Percentiles rank a stretch among this genome's conserved stretches.
These are phyloP conservation scores for Arthrobotrys musiformis DNA, from an alignment of 2,329 filamentous ascomycete species.

Conservation along the genomic window DNA sequence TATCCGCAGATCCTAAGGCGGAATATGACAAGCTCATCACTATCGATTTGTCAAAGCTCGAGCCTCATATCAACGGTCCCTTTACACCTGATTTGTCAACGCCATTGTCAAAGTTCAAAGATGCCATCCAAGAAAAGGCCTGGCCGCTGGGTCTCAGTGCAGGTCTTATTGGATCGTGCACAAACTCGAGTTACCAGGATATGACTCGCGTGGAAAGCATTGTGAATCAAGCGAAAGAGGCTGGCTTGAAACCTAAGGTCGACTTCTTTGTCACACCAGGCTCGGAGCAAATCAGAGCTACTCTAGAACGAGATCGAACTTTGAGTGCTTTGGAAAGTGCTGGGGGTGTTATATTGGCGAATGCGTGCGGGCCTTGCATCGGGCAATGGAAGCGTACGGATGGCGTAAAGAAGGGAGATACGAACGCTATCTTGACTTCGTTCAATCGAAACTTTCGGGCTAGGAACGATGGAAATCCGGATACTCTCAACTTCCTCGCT, in stretches of 20 bases:
- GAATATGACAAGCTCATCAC: constrained; percentile 91
- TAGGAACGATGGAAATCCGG: constrained; percentile 94
- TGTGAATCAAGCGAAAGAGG: constrained; percentile 87
- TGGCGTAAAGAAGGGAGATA: constrained; percentile 78
- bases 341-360: constrained; percentile 89
- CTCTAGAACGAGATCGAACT: constrained; percentile 87
- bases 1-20: constrained; percentile 81
- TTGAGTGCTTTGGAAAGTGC: constrained; percentile 85
- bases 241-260: constrained; percentile 87
- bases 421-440: constrained; percentile 93
- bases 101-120: constrained; percentile 87
- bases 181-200: constrained; percentile 98
- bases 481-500: constrained; percentile 98
- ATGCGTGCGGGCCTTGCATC: constrained; percentile 93
- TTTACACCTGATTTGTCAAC: constrained; percentile 96
- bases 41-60: constrained; percentile 87
- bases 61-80: constrained; percentile 96
- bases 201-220: constrained; percentile 96
- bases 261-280: constrained; percentile 97
- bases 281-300: constrained; percentile 95
- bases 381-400: constrained; percentile 96
- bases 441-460: constrained; percentile 99
- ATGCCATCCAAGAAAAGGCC: constrained; percentile 81
- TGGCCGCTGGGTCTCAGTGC: constrained; percentile 94
- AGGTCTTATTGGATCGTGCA: constrained; percentile 96